Evolutionary conservation across 192 early-diverging fungal species (phyloP).

Genomic region (Phlyctochytrium arcticum): DNA sequence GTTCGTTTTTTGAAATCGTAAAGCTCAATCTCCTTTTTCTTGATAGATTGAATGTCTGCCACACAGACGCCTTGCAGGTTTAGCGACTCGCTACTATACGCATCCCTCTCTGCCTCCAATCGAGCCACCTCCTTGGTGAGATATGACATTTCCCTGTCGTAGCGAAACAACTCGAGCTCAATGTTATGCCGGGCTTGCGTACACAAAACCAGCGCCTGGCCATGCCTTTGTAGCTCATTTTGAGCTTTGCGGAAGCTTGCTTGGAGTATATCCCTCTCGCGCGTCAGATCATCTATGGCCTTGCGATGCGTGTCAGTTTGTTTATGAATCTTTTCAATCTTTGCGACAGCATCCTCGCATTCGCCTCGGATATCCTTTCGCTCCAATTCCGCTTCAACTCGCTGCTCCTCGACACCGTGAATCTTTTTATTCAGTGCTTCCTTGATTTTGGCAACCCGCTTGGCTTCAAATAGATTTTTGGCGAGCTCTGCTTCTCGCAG

Average conservation of each 20-base stretch:
- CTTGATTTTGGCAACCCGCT: constrained; percentile 43
- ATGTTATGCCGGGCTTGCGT: constrained; percentile 51
- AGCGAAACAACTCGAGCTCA: constrained; percentile 47
- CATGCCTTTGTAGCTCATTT: constrained; percentile 29
- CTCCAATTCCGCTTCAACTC: constrained; percentile 48
- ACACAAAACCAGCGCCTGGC: constrained; percentile 33
- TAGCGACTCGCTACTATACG: constrained; percentile 37
- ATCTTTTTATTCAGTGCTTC: constrained; percentile 56
- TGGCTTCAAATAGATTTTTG: constrained; percentile 44
- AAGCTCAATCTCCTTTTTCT: constrained; percentile 54
- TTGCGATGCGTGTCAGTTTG: constrained; percentile 45
- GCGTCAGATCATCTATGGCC: constrained; percentile 46
- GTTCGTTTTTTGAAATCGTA: constrained; percentile 57
- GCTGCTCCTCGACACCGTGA: constrained; percentile 49
- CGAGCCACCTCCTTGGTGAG: constrained; percentile 26
- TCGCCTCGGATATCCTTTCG: constrained; percentile 36
- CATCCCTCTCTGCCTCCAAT: constrained; percentile 41
- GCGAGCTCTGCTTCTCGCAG: constrained; percentile 40
- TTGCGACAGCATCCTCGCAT: constrained; percentile 33
- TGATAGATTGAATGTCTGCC: constrained; percentile 43
- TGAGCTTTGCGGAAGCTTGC: constrained; percentile 39
- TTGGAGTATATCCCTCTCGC: constrained; percentile 51
- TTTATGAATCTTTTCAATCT: constrained; percentile 37
- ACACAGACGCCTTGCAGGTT: constrained; percentile 38
- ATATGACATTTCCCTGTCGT: constrained; percentile 25